These are phyloP conservation scores for Leptographium galeiforme DNA, from an alignment of 2,329 filamentous ascomycete genomes.

Conservation along the genomic window DNA sequence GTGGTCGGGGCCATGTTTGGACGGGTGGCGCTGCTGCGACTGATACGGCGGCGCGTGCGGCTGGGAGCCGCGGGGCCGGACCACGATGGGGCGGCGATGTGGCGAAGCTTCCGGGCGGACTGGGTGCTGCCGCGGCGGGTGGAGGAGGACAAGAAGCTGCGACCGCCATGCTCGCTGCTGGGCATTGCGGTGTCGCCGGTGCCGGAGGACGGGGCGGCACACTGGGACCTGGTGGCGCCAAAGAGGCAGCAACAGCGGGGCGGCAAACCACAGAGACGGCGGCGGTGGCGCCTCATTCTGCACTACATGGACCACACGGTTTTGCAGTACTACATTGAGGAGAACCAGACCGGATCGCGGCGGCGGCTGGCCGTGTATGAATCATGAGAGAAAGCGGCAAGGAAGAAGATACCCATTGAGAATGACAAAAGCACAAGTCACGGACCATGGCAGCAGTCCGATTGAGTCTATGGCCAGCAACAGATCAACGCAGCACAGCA, in stretches of 20 bases:
- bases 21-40: constrained; percentile 45
- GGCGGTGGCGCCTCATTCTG: constrained; percentile 54
- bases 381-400: not conserved
- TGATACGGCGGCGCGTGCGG: constrained; percentile 32
- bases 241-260: not conserved
- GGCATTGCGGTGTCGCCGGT: constrained; percentile 57
- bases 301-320: constrained; percentile 60
- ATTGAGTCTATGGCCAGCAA: too few relatives aligned
- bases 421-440: too few relatives aligned
- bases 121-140: constrained; percentile 31
- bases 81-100: not conserved
- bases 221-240: constrained; percentile 11
- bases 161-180: constrained; percentile 39
- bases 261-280: constrained; percentile 17
- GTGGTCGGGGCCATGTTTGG: constrained; percentile 55
- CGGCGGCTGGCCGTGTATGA: not conserved
- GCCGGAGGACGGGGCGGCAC: constrained; percentile 27
- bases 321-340: constrained; percentile 50
- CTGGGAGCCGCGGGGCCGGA: not conserved
- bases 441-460: too few relatives aligned
- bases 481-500: not conserved
- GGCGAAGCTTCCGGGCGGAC: constrained; percentile 36
- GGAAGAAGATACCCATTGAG: not conserved
- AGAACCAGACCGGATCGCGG: constrained; percentile 1
- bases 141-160: constrained; percentile 30